Conservation (phyloP, 768 basidiomycete genomes). For the Saitozyma podzolica region DNA sequence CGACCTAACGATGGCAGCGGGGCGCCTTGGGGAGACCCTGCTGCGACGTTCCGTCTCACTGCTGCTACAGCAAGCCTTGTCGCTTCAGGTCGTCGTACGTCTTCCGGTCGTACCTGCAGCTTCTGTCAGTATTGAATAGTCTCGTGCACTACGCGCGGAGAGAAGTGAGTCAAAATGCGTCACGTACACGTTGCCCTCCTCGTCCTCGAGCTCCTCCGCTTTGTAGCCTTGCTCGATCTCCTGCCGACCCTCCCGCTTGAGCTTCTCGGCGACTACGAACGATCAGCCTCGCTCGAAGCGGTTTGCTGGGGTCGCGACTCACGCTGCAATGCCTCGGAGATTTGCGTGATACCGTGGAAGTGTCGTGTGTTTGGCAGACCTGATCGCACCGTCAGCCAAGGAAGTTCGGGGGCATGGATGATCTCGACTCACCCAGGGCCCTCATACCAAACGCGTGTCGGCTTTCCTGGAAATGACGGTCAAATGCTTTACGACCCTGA, state of each 20-base stretch:
- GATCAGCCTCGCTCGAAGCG: background rate
- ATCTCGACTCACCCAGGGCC: constrained; percentile 61
- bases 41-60: no score
- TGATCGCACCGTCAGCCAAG: no score
- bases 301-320: constrained; percentile 53
- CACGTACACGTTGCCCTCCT: constrained; percentile 81
- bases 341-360: constrained; percentile 97
- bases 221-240: constrained; percentile 91
- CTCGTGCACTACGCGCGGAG: background rate
- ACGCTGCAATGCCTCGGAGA: constrained; percentile 94
- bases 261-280: constrained; percentile 82
- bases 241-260: constrained; percentile 93
- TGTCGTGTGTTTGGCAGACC: constrained; percentile 96
- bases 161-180: background rate
- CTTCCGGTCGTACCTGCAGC: constrained; percentile 69
- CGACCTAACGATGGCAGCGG: no score
- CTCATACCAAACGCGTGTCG: constrained; percentile 98
- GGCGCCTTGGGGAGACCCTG: no score
- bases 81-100: constrained; percentile 97
- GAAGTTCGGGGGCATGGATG: no score
- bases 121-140: background rate
- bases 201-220: constrained; percentile 97
- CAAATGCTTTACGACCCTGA: constrained; percentile 42
- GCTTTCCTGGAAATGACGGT: constrained; percentile 66
- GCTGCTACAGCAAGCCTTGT: constrained; percentile 71